Base-by-base conservation (phyloP, 495 filamentous ascomycete genomes). In the Penicillium paradoxum region DNA sequence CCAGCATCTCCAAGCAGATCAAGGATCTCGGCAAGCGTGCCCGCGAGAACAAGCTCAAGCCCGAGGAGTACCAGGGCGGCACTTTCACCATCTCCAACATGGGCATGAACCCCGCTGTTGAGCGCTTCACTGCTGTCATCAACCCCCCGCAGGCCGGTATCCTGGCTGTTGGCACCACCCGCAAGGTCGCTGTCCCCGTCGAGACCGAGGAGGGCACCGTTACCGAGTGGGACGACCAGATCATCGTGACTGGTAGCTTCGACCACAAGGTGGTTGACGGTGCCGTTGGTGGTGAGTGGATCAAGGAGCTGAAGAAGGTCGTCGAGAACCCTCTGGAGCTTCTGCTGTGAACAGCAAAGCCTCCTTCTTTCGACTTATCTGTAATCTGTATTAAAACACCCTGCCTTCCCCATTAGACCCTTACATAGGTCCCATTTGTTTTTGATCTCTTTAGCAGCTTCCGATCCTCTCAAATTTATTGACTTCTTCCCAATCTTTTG, bases 61-160 rank as follows among this genome's bases (percentile, higher is more conserved):
- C 95, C 27, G 91, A 99, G 70, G 91, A 99, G 73, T 99, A 92
- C 84, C 92, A 97, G 76, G 95, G 95, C 39, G 95, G 95, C 69
- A 96, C 90, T 60, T 95, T 99, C 76, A 96, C 92, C 67, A 99
- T 99, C 76, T 92, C 87, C 76, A 99, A 99, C 83, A 96, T 99
- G 95, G 95, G 95, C 68, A 97, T 97, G 93, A 99, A 99, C 80
- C 62, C 84, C 9, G 95, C 95, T 33, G 84, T 99, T 56, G 91
- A 97, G 67, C 84, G 90, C 59, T 99, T 99, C 79, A 97, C 95
- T n/a, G 95, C 95, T 57, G 87, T 99, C 67, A 96, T 99, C 82
- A 99, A 99, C 81, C 95, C 95, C 41, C 95, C 95, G 27, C 93
- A 98, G 78, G 91, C 95, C 38, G 85, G 82, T 65, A 99, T 99